Base-by-base conservation (phyloP, 2,329 filamentous ascomycete species). In the Ophioceras dolichostomum region DNA sequence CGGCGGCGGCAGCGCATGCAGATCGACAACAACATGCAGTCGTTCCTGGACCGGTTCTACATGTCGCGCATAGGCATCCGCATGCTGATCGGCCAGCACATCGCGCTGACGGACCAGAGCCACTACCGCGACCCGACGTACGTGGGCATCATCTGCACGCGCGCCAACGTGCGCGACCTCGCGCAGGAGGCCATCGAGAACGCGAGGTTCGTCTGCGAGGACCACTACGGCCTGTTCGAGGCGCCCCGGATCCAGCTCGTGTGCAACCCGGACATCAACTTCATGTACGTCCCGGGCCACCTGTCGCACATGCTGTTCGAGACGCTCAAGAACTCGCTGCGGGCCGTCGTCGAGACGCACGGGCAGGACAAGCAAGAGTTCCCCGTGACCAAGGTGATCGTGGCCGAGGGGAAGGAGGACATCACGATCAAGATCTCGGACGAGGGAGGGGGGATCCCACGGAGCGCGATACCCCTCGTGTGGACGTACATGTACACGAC, bases 401-500 rank as follows among this genome's bases (percentile, higher is more conserved):
- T 98, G 21, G 91, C 91, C 22, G 89, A 98, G 61, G 91, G 91
- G 41, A 89, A 91, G 57, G 91, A 98, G 61, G 91, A 98, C 53
- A 98, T 98, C 51, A 98, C 91, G 5, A 95, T 98, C 67, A 98
- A 98, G 64, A 83, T 98, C 49, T 85, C 83, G 4, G 91, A 98
- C 57, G 91, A 98, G 62, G 91, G 91, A 41, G 91, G 91, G 45
- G 91, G 91, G 43, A 96, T 98, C 37, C 87, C 91, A 1, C 70
- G 91, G 51, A 93, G 83, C 50, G 76, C 86, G 37, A 96, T 98
- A 45, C 91, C 91, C 5, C 71, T 98, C 12, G 91, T 96, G n/a
- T 98, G 91, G 91, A 98, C 91, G 10, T 98, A 98, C 59, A 98
- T 96, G 91, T 98, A 98, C 59, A 98, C 91, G 26, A 98, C 91